Conservation (phyloP, 352 stramenopile genomes). For the Salisapilia sapeloensis region DNA sequence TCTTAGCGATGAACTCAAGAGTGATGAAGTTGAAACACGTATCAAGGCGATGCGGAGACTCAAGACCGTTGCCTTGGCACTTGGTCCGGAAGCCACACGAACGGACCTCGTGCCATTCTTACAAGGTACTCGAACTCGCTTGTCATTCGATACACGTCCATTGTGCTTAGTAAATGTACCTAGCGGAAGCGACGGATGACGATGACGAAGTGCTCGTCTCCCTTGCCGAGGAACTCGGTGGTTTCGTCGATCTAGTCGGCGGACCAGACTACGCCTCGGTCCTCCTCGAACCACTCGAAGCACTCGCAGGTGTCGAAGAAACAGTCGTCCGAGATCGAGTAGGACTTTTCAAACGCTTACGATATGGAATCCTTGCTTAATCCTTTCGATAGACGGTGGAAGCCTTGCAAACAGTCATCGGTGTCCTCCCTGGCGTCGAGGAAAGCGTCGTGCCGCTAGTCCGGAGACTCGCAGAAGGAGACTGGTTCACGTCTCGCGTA, state of each 20-base stretch:
- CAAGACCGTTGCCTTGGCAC: slow-evolving; percentile 80
- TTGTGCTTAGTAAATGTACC: not conserved
- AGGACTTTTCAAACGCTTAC: not conserved
- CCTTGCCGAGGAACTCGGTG: slow-evolving; percentile 79
- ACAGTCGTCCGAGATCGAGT: slow-evolving; percentile 84
- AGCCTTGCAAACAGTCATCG: slow-evolving; percentile 56
- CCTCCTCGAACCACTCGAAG: slow-evolving; percentile 82
- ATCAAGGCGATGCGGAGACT: slow-evolving; percentile 91
- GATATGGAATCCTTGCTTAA: not conserved
- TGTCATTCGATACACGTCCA: not conserved
- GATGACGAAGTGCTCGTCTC: slow-evolving; percentile 89
- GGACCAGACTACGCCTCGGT: slow-evolving; percentile 39
- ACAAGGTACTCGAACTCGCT: slow-evolving; percentile 13
- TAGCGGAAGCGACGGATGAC: slow-evolving; percentile 70
- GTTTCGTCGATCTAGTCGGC: slow-evolving; percentile 82
- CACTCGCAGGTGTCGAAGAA: slow-evolving; percentile 85
- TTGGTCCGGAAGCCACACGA: slow-evolving; percentile 70
- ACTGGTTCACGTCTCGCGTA: slow-evolving; percentile 82
- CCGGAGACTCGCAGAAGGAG: slow-evolving; percentile 62
- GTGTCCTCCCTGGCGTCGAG: slow-evolving; percentile 34
- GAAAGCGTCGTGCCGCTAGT: slow-evolving; percentile 58
- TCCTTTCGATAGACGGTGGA: slow-evolving; percentile 21
- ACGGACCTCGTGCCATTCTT: slow-evolving; percentile 83
- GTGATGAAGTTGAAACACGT: slow-evolving; percentile 81
- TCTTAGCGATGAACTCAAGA: slow-evolving; percentile 85